phyloP scores from a whole-genome alignment of 2,329 filamentous ascomycete genomes.

The Chaetomium globosum region DNA sequence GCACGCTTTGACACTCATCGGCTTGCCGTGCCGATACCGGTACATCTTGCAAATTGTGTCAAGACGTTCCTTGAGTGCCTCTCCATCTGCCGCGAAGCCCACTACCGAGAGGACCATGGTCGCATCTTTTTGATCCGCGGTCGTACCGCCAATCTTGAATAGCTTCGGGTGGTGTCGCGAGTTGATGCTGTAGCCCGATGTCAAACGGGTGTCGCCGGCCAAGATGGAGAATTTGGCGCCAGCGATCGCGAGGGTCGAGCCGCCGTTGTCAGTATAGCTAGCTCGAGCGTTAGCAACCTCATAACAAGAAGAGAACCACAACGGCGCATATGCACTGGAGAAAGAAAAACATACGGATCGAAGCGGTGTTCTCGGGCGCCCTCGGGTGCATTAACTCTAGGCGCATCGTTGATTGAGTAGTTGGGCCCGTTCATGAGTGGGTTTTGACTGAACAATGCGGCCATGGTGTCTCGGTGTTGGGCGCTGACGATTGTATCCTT shows the following conservation, averaged over 20 bases:
- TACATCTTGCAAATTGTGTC: constrained; percentile 98
- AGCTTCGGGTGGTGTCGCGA: constrained; percentile 93
- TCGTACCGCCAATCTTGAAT: constrained; percentile 93
- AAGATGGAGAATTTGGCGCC: constrained; percentile 94
- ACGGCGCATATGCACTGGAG: not conserved
- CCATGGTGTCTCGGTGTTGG: constrained; percentile 48
- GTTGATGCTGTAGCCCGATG: constrained; percentile 98
- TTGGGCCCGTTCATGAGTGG: constrained; percentile 68
- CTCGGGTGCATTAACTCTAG: constrained; percentile 57
- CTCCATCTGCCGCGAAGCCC: constrained; percentile 92
- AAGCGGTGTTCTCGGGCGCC: constrained; percentile 74
- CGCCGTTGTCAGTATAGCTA: constrained; percentile 97
- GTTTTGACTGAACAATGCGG: constrained; percentile 69
- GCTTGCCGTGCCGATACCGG: constrained; percentile 95
- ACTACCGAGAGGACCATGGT: constrained; percentile 91
- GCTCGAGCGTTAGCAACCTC: constrained; percentile 21
- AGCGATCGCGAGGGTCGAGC: constrained; percentile 91
- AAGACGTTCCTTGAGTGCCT: constrained; percentile 89
- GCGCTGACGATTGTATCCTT: not conserved
- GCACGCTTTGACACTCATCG: constrained; percentile 91
- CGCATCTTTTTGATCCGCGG: constrained; percentile 79
- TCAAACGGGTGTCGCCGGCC: constrained; percentile 94
- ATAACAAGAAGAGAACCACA: not conserved
- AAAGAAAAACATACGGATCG: constrained; percentile 71
- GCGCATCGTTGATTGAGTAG: constrained; percentile 67